Evolutionary conservation across 768 basidiomycete species (phyloP), one percentile per base, ranked within the genome.

Genomic region (Leccinellum rugosiceps): DNA sequence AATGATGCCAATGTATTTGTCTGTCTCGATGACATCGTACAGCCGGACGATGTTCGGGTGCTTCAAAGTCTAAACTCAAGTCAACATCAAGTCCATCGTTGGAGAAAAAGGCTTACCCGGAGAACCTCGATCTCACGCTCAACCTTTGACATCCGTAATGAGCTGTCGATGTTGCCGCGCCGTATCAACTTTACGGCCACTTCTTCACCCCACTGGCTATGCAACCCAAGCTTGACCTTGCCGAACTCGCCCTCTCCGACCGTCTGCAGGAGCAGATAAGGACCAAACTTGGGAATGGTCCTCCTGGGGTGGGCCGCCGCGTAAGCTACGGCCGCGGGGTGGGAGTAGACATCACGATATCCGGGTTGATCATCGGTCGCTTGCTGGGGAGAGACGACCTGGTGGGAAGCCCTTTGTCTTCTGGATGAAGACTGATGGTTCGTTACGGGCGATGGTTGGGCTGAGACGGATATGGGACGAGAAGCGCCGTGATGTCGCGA

Each of bases 1-100:
- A 64, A 99, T 96, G 69, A 99, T 99, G 35, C 97, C 97, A 66
- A 99, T 98, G 76, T 98, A 98, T 74, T 97, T 98, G 79, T 98
- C 97, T 1, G 97, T 98, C 73, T 98, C 95, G 63, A 99, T 97
- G 21, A 98, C 95, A 69, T 99, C 97, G 82, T 96, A 98, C 46
- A 98, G 78, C 10, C 94, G 87, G 34, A 98, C 97, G 74, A 99
- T 98, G 72, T 98, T 98, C 0, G 97, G 97, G 64, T 99, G 97
- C 70, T 94, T 93, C 58, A 99, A 82, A 55, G 83, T 86, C 95
- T 98, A 69, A 9, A 65, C 35, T 43, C 6, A 15, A n/a, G 59
- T 69, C 5, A 60, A 30, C n/a, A 49, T 53, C 46, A 9, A 32
- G 52, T 19, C 25, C 30, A 55, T 50, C 17, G 52, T 47, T 28